Evolutionary conservation across 192 early-diverging fungal species (phyloP).

Genomic region (Funneliformis geosporum): DNA sequence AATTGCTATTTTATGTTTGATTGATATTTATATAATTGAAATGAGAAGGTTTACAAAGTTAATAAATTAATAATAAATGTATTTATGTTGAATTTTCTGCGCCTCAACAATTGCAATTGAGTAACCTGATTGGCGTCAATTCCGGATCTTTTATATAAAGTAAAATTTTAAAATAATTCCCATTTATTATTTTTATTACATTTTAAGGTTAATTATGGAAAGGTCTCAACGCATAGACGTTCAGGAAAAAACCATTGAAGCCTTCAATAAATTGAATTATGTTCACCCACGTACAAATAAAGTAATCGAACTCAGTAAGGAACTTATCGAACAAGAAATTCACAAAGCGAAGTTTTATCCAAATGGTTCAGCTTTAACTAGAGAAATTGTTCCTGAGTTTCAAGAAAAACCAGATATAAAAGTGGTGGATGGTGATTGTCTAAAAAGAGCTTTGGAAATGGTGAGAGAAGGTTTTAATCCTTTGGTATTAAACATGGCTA

Average conservation of each 20-base stretch:
- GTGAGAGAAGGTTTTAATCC: slow-evolving; percentile 45
- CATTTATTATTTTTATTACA: too few relatives aligned
- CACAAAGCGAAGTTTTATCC: slow-evolving; percentile 5
- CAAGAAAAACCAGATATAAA: slow-evolving; percentile 41
- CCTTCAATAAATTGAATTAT: not conserved
- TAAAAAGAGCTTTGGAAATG: slow-evolving; percentile 41
- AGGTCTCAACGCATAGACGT: not conserved
- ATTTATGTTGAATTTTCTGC: too few relatives aligned
- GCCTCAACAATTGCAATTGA: too few relatives aligned
- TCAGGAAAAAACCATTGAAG: not conserved
- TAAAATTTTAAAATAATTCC: too few relatives aligned
- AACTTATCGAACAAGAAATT: not conserved
- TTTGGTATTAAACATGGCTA: slow-evolving; percentile 49
- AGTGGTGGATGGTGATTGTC: slow-evolving; percentile 38
- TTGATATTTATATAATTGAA: too few relatives aligned
- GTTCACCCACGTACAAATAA: not conserved
- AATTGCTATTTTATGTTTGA: too few relatives aligned
- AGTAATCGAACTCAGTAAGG: not conserved
- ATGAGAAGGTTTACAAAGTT: too few relatives aligned
- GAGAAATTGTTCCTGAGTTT: not conserved
- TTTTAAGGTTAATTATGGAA: not conserved
- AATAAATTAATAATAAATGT: too few relatives aligned
- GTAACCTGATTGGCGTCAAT: too few relatives aligned
- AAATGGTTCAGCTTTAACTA: not conserved
- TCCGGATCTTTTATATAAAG: too few relatives aligned